These are phyloP conservation scores for Sporisorium scitamineum DNA, from an alignment of 1,284 basidiomycete genomes.

Conservation along the genomic window DNA sequence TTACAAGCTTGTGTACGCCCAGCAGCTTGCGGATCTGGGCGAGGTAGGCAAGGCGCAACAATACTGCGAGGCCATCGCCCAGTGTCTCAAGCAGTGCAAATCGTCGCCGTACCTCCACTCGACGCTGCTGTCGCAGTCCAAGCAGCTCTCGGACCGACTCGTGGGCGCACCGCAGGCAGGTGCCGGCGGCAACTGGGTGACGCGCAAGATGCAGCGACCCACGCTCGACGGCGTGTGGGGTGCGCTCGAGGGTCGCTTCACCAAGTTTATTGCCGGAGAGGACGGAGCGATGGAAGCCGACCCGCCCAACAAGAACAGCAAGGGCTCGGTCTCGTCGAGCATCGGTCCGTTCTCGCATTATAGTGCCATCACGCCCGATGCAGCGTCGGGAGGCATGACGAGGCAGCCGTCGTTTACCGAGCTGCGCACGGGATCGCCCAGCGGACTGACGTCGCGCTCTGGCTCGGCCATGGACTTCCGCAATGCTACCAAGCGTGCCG, in stretches of 20 bases:
- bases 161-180: constrained; percentile 76
- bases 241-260: constrained; percentile 93
- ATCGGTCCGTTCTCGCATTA: constrained; percentile 92
- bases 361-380: constrained; percentile 87
- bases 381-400: constrained; percentile 66
- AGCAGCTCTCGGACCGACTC: constrained; percentile 84
- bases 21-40: constrained; percentile 75
- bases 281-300: constrained; percentile 67
- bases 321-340: constrained; percentile 35
- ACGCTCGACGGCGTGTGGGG: constrained; percentile 91
- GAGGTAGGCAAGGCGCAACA: constrained; percentile 67
- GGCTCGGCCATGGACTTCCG: constrained; percentile 56
- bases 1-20: constrained; percentile 85
- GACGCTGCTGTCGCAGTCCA: constrained; percentile 81
- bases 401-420: constrained; percentile 66
- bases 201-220: constrained; percentile 77
- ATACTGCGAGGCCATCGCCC: constrained; percentile 92
- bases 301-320: constrained; percentile 68
- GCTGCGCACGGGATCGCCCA: constrained; percentile 33
- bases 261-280: constrained; percentile 88
- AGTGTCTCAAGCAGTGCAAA: constrained; percentile 75
- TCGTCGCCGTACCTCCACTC: constrained; percentile 78
- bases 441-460: constrained; percentile 50
- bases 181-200: constrained; percentile 74
- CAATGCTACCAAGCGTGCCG: constrained; percentile 34